Evolutionary conservation across 2,329 filamentous ascomycete species (phyloP), one percentile per base, ranked within the genome.

Genomic region (Oidium heveae): DNA sequence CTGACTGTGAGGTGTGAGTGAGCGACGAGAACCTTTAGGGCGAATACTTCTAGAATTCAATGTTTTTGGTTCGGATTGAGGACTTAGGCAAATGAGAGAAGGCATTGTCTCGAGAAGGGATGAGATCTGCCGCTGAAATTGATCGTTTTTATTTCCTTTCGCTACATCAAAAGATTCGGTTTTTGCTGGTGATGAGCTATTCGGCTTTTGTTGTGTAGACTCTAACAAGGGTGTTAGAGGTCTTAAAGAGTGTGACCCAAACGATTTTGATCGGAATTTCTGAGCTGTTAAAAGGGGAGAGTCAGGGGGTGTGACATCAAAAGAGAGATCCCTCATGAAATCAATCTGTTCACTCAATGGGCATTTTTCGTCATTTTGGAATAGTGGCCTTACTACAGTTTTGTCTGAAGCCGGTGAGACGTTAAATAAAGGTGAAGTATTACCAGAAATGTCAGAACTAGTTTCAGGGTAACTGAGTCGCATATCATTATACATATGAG

Each of bases 101-200:
- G 86, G 86, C 58, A 93, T 84, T 20, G 75, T 82, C 56, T 79
- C 78, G 41, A 93, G 74, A 55, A 93, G 84, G 53, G 83, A 77
- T 62, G 77, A 83, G 52, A 94, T 88, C 64, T 88, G 86, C 58
- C 80, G 77, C 59, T 86, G 84, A 15, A 94, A 72, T 55, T 85
- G 76, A 59, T 86, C 80, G 58, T 82, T 78, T 0, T 60, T 57
- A 16, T 49, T 56, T 9, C 51, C 51, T 39, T 61, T 63, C 24
- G 57, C 59, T 8, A 63, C 60, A 39, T 59, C 61, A 9, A 57
- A 56, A n/a, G 58, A 41, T 4, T 58, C 44, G 9, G 57, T 55
- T 15, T 22, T 37, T 20, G n/a, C 28, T 8, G 58, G 39, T 20
- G 57, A 47, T 4, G 60, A 58, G 10, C 63, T 46, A 49, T 64